A percentile compares a stretch with the other conserved stretches of the same genome.
Conservation (phyloP, 306 rosid species). For the Coriaria nepalensis region DNA sequence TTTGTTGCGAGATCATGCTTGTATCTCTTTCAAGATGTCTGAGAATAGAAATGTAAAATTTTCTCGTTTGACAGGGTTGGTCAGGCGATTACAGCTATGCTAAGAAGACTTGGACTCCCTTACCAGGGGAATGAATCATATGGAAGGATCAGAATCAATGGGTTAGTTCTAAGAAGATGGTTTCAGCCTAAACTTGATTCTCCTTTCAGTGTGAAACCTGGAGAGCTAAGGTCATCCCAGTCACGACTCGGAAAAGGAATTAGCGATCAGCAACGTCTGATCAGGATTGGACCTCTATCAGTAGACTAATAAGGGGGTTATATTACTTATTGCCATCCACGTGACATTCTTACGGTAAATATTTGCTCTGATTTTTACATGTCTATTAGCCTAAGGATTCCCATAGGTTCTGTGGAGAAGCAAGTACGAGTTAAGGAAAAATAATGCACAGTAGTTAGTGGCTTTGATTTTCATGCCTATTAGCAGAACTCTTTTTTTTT, state of each 20-base stretch:
- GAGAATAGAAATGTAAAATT: too few relatives aligned
- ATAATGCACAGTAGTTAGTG: too few relatives aligned
- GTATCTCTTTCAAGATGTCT: too few relatives aligned
- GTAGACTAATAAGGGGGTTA: slow-evolving; percentile 42
- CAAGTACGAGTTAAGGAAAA: too few relatives aligned
- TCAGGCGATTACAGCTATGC: slow-evolving; percentile 55
- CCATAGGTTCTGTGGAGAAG: too few relatives aligned
- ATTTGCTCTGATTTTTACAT: too few relatives aligned
- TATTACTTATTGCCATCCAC: too few relatives aligned
- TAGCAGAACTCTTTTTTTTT: too few relatives aligned
- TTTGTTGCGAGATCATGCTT: too few relatives aligned
- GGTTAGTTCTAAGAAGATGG: slow-evolving; percentile 59
- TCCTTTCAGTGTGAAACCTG: slow-evolving; percentile 51
- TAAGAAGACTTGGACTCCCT: slow-evolving; percentile 68
- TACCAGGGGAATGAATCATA: slow-evolving; percentile 62
- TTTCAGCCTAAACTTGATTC: slow-evolving; percentile 62
- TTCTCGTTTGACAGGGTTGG: slow-evolving; percentile 55
- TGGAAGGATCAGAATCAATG: slow-evolving; percentile 70
- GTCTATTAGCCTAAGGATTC: too few relatives aligned
- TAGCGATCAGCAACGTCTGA: slow-evolving; percentile 66
- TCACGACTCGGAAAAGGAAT: slow-evolving; percentile 59
- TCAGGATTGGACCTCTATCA: slow-evolving; percentile 55
- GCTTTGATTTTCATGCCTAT: too few relatives aligned
- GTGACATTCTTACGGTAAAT: too few relatives aligned
- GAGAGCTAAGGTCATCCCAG: slow-evolving; percentile 40